A percentile compares a stretch with the other conserved stretches of the same genome.
Evolutionary conservation across 2,329 filamentous ascomycete species (phyloP).

Genomic region (Exophiala dermatitidis): DNA sequence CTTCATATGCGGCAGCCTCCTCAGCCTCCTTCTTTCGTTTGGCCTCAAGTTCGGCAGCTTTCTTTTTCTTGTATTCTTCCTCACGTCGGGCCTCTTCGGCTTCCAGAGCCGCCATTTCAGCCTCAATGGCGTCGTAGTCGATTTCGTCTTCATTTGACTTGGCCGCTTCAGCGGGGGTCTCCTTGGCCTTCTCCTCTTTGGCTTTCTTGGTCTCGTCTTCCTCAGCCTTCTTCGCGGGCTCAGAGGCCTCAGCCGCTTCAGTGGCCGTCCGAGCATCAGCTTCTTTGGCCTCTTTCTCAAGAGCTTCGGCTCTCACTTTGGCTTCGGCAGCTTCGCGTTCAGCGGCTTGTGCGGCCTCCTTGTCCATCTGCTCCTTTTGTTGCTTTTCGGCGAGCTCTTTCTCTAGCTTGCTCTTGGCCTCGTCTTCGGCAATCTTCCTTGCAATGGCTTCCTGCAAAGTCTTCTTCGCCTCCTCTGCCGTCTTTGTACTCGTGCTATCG

Average conservation of each 20-base stretch:
- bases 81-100: constrained; percentile 42
- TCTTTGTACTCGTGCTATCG: constrained; percentile 66
- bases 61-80: constrained; percentile 57
- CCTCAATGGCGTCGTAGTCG: constrained; percentile 42
- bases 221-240: constrained; percentile 19
- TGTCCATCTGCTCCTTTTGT: constrained; percentile 31
- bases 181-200: constrained; percentile 18
- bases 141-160: constrained; percentile 36
- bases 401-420: constrained; percentile 39
- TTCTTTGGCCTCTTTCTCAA: constrained; percentile 31
- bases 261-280: constrained; percentile 29
- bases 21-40: constrained; percentile 41
- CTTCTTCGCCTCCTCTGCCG: constrained; percentile 71
- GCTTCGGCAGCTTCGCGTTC: constrained; percentile 22
- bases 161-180: constrained; percentile 23
- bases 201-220: constrained; percentile 13
- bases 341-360: constrained; percentile 40
- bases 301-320: constrained; percentile 26
- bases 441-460: constrained; percentile 56
- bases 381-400: constrained; percentile 32
- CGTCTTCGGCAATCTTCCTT: constrained; percentile 47
- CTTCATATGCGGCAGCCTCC: constrained; percentile 39
- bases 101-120: constrained; percentile 42
- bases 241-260: constrained; percentile 22
- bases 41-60: constrained; percentile 64